These are phyloP conservation scores for Phycomyces nitens DNA, from an alignment of 192 early-diverging fungal genomes.

Conservation along the genomic window DNA sequence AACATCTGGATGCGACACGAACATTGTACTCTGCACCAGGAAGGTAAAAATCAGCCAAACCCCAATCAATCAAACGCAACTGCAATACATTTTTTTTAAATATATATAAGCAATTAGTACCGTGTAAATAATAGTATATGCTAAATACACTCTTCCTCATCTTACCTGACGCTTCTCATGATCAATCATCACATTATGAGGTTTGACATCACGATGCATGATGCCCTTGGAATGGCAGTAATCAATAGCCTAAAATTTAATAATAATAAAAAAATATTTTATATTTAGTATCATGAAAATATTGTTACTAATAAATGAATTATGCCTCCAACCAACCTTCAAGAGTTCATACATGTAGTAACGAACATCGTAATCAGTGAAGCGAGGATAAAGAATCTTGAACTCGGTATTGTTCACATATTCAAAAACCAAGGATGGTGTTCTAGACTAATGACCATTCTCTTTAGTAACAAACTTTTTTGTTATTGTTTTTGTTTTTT, in stretches of 20 bases:
- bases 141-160: too few relatives aligned
- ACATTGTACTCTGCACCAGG: conserved; percentile 97
- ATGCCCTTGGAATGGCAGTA: conserved; percentile 97
- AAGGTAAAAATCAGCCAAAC: conserved; percentile 98
- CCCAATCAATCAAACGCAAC: conserved; percentile 98
- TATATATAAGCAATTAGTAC: too few relatives aligned
- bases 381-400: conserved; percentile 91
- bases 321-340: conserved; percentile 67
- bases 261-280: neutral
- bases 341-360: conserved; percentile 97
- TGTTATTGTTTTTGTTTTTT: neutral
- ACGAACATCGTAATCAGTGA: conserved; percentile 94
- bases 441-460: conserved; percentile 67
- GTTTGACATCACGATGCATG: conserved; percentile 99
- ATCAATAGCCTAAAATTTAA: conserved; percentile 90
- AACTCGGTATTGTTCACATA: conserved; percentile 97
- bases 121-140: neutral
- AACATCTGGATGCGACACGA: conserved; percentile 96
- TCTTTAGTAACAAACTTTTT: neutral
- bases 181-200: conserved; percentile 99
- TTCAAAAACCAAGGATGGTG: conserved; percentile 95
- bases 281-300: neutral
- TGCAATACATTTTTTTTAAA: too few relatives aligned
- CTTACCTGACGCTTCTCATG: conserved; percentile 76
- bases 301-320: too few relatives aligned